A percentile compares a stretch with the other conserved stretches of the same genome.
phyloP scores from a whole-genome alignment of 1,139 yeast species.

The Saccharomycopsis hybrid region DNA sequence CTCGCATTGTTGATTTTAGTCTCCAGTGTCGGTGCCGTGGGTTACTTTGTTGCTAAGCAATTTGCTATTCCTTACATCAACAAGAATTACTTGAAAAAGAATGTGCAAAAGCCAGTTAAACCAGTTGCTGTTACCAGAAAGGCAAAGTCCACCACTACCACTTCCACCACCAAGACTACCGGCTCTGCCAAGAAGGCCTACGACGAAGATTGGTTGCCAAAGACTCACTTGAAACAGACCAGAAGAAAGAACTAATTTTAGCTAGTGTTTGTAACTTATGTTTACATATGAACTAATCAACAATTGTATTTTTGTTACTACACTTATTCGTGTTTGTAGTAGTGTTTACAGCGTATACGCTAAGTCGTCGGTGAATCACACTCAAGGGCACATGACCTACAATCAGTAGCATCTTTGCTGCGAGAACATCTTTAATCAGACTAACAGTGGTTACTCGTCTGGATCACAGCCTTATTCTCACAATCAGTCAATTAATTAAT shows the following conservation, averaged over 20 bases:
- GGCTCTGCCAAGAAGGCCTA: conserved; percentile 30
- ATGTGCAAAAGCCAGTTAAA: conserved; percentile 23
- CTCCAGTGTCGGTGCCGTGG: conserved; percentile 44
- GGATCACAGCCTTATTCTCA: too few species aligned
- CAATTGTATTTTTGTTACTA: too few species aligned
- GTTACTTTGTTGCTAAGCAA: conserved; percentile 40
- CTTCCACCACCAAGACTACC: conserved; percentile 27
- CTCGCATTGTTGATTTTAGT: conserved; percentile 51
- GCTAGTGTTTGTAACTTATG: too few species aligned
- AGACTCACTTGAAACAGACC: conserved; percentile 36
- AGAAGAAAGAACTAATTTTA: conserved; percentile 25
- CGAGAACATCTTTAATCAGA: too few species aligned
- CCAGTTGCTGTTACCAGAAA: conserved; percentile 19
- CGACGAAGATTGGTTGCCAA: conserved; percentile 58
- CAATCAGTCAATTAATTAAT: too few species aligned
- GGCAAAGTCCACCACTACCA: conserved; percentile 21
- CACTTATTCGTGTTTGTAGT: too few species aligned
- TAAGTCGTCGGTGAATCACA: too few species aligned
- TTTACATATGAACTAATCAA: too few species aligned
- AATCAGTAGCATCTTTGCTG: too few species aligned
- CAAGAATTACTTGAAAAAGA: conserved; percentile 32
- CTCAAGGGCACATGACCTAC: too few species aligned
- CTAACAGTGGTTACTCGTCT: too few species aligned
- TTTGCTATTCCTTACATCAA: conserved; percentile 38
- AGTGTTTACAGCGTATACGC: too few species aligned